Base-by-base conservation (phyloP, 2,329 filamentous ascomycete genomes). In the Arthrinium puccinioides region DNA sequence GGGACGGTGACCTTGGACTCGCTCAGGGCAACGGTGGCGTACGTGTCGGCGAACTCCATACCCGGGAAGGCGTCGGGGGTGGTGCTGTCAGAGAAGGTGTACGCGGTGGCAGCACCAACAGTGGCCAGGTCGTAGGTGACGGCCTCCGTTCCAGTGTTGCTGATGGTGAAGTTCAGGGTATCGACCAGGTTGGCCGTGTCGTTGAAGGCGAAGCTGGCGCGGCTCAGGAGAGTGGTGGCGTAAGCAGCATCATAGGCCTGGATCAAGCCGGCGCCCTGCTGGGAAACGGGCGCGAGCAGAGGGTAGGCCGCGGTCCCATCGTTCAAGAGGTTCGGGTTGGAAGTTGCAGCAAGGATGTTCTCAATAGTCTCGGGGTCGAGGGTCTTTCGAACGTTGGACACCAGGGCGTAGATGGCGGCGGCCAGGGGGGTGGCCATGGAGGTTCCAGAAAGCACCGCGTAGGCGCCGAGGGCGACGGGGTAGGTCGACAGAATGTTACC, bases 201-300 rank as follows among this genome's bases (percentile, higher is more conserved):
- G 51, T 82, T 82, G 59, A 82, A 80, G 4, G 73, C 68, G 11
- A 83, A 56, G 52, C 69, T 74, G n/a, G 72, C 72, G 9, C 65
- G 67, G 47, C 67, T 70, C 15, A 82, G 59, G 10, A 74, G 49
- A 3, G 70, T 69, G 3, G 64, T 73, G 13, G 70, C 61, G 45
- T 72, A 67, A 6, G 76, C 72, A n/a, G n/a, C n/a, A n/a, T n/a
- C n/a, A n/a, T n/a, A n/a, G n/a, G n/a, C n/a, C n/a, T n/a, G n/a
- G n/a, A 4, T 76, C 74, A n/a, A n/a, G n/a, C n/a, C n/a, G n/a
- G n/a, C n/a, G n/a, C n/a, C n/a, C n/a, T n/a, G 39, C 50, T 83
- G 78, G 4, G 70, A 56, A 10, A 78, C 70, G 0, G 78, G 75
- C 0, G 74, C 71, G 0, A 75, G 59, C 25, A 62, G 53, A 2